Percentiles rank a stretch among this genome's conserved stretches.
These are phyloP conservation scores for Auriscalpium microsporum DNA, from an alignment of 768 basidiomycete species.

Conservation along the genomic window DNA sequence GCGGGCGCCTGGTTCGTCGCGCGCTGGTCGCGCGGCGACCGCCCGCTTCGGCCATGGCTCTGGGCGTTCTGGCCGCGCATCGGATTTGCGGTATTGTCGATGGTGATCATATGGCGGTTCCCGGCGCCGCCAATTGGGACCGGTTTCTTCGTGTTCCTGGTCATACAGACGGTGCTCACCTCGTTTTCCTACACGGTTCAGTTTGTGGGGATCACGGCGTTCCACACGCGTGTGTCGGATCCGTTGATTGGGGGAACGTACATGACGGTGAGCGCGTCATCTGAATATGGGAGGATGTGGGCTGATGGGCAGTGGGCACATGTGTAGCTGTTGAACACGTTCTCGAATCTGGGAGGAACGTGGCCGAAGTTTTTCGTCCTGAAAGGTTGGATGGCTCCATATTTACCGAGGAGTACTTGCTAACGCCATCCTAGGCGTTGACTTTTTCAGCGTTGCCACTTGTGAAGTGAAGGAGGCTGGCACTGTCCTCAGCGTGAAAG, in stretches of 20 bases:
- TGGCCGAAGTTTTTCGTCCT: slow-evolving; percentile 97
- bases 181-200: slow-evolving; percentile 89
- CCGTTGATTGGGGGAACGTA: slow-evolving; percentile 97
- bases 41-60: slow-evolving; percentile 81
- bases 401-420: not conserved
- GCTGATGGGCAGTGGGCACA: not conserved
- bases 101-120: slow-evolving; percentile 77
- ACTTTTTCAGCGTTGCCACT: slow-evolving; percentile 76
- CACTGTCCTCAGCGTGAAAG: slow-evolving; percentile 43
- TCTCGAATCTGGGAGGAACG: slow-evolving; percentile 93
- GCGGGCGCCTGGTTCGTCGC: slow-evolving; percentile 91
- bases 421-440: slow-evolving; percentile 53
- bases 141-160: slow-evolving; percentile 73
- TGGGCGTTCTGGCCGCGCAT: slow-evolving; percentile 87
- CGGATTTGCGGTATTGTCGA: slow-evolving; percentile 59
- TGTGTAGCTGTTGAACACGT: slow-evolving; percentile 82
- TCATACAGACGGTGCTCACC: slow-evolving; percentile 73
- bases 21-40: slow-evolving; percentile 78
- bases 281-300: not conserved
- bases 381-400: slow-evolving; percentile 45
- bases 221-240: slow-evolving; percentile 94
- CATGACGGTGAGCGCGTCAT: slow-evolving; percentile 72
- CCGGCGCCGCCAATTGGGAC: slow-evolving; percentile 66
- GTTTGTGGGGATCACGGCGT: slow-evolving; percentile 98
- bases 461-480: slow-evolving; percentile 64